phyloP scores from a whole-genome alignment of 176 grass and related monocot species.

The barley (Hordeum vulgare) region DNA sequence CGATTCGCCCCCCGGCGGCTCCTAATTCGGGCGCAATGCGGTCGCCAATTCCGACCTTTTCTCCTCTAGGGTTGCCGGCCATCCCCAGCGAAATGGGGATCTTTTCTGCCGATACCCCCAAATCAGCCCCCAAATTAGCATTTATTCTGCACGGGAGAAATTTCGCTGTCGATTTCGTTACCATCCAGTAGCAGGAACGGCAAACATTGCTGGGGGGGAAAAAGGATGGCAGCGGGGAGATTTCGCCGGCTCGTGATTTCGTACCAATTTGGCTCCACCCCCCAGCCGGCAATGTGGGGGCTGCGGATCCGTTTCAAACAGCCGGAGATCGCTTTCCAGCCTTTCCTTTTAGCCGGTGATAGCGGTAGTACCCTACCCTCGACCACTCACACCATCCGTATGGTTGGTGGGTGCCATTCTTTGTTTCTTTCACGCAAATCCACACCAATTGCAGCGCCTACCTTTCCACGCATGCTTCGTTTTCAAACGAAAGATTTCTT shows the following conservation, averaged over 20 bases:
- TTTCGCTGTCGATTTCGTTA: neutral
- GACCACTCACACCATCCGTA: constrained; percentile 23
- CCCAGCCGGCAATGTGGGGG: neutral
- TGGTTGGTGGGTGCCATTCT: constrained; percentile 38
- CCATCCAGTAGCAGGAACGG: neutral
- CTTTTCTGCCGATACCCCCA: neutral
- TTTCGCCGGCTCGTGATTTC: neutral
- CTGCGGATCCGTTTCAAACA: constrained; percentile 27
- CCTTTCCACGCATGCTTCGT: constrained; percentile 41
- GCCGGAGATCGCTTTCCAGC: constrained; percentile 30
- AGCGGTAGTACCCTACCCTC: neutral
- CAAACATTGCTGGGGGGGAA: neutral
- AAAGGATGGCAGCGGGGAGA: neutral
- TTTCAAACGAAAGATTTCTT: neutral
- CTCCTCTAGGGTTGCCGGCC: constrained; percentile 8
- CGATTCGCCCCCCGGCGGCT: neutral
- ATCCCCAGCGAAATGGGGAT: constrained; percentile 1
- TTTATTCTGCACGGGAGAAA: neutral
- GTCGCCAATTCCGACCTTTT: neutral
- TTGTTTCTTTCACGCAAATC: constrained; percentile 35
- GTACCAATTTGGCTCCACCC: neutral
- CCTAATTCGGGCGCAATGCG: constrained; percentile 5
- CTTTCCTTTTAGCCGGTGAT: constrained; percentile 17
- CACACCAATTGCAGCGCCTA: constrained; percentile 19
- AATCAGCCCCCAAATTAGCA: neutral